Base-by-base conservation (phyloP, 495 filamentous ascomycete species). In the Hyaloscypha hepaticicola region DNA sequence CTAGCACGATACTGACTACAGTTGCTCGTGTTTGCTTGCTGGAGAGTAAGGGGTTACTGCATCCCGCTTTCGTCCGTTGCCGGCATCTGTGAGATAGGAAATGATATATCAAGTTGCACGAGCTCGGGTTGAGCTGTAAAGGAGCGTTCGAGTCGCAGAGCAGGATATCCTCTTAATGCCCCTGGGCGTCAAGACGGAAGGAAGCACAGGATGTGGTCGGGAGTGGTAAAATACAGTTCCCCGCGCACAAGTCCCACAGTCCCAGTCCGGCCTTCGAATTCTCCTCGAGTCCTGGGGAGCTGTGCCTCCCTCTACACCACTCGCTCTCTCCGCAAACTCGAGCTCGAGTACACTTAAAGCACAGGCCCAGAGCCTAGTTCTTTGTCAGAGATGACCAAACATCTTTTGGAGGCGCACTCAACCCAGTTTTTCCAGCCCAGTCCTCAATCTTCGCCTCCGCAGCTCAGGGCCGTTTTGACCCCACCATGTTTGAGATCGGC, bases 81-180 rank as follows among this genome's bases (percentile, higher is more conserved):
- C 25, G 50, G 50, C 26, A 33, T 56, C 1, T 19, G 26, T 56
- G 53, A 56, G 12, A 9, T 28, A 11, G 51, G 22, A 24, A 33
- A 8, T 56, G 53, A 56, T 21, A 24, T 31, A 31, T 56, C 53
- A 56, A 33, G 26, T 56, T 24, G 31, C 53, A 56, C 53, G 27
- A 16, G 25, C 26, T 26, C 22, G 26, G 8, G 8, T 25, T 21
- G n/a, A 25, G 38, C 19, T 45, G 38, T 14, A 45, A 19, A 16
- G 38, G 19, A 45, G 19, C 14, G 4, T 45, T 45, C 38, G 38
- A 45, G 38, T 2, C 12, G 4, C 38, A 16, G 12, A 16, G 38
- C 38, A 11, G 12, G 38, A 45, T 16, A 45, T 45, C 38, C 19
- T 45, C 38, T 16, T 9, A 45, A 4, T 45, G 38, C 38, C 38